Conservation (phyloP, 2,329 filamentous ascomycete genomes). For the Pseudohalonectria lignicola region DNA sequence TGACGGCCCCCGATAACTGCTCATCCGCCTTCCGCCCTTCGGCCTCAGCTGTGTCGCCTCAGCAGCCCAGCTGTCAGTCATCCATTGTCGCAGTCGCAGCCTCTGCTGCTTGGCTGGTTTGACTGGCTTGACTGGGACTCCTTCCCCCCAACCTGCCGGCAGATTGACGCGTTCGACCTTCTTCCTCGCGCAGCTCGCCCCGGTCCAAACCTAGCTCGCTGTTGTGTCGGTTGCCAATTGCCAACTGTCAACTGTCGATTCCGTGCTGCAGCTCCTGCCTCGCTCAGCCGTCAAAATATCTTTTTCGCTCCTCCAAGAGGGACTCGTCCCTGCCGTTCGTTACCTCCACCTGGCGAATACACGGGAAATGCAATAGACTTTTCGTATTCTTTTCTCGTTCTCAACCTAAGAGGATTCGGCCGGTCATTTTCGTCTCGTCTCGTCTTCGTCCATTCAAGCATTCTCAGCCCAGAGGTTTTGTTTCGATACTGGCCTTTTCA, state of each 20-base stretch:
- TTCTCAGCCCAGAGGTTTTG: background rate
- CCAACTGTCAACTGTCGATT: background rate
- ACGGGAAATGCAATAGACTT: background rate
- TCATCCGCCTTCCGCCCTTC: too few species aligned
- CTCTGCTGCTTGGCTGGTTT: too few species aligned
- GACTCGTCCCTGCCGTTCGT: slow-evolving; percentile 3
- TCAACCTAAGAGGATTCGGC: background rate
- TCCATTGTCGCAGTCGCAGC: too few species aligned
- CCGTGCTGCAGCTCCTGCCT: background rate
- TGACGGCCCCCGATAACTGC: too few species aligned
- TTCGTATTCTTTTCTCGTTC: background rate
- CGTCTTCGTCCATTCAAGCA: background rate
- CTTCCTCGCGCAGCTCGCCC: too few species aligned
- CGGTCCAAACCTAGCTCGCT: too few species aligned
- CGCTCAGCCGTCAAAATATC: slow-evolving; percentile 1
- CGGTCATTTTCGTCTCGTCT: background rate
- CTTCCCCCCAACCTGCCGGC: too few species aligned
- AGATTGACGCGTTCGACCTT: too few species aligned
- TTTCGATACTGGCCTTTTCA: background rate
- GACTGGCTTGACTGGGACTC: too few species aligned
- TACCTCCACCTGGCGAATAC: background rate
- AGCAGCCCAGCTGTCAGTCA: too few species aligned
- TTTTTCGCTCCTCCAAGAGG: background rate
- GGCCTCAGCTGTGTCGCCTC: background rate
- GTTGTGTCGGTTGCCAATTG: too few species aligned